Evolutionary conservation across 768 basidiomycete genomes (phyloP).

Genomic region (Mrakia hoshinonis): DNA sequence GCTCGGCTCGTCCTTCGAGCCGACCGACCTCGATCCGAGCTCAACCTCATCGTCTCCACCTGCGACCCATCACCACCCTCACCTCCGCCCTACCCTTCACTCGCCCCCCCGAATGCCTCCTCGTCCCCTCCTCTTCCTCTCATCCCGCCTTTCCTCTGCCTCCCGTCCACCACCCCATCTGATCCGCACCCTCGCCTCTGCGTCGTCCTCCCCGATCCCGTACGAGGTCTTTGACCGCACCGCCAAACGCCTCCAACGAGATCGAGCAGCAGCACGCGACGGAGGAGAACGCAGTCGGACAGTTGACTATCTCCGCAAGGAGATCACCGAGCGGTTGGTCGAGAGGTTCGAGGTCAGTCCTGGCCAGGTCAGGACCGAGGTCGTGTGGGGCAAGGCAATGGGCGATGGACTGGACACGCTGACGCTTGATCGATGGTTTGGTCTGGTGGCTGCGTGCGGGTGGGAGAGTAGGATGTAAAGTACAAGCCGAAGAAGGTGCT

Average conservation of each 20-base stretch:
- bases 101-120: neutral
- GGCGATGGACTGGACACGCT: too few species aligned
- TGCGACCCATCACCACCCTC: neutral
- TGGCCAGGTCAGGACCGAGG: neutral
- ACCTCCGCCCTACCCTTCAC: neutral
- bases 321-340: slow-evolving; percentile 12
- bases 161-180: slow-evolving; percentile 31
- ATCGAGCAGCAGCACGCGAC: slow-evolving; percentile 11
- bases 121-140: neutral
- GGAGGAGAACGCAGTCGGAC: slow-evolving; percentile 1
- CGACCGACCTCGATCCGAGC: neutral
- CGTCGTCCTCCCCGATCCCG: slow-evolving; percentile 45
- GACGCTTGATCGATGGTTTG: neutral
- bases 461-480: slow-evolving; percentile 68
- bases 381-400: neutral
- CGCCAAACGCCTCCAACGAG: slow-evolving; percentile 48
- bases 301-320: slow-evolving; percentile 20
- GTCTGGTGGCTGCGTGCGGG: neutral
- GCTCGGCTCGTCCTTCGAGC: too few species aligned
- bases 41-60: neutral
- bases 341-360: slow-evolving; percentile 15
- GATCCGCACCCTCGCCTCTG: slow-evolving; percentile 39
- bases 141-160: neutral
- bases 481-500: slow-evolving; percentile 67
- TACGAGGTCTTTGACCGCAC: slow-evolving; percentile 81